Percentiles rank a stretch among this genome's conserved stretches.
These are phyloP conservation scores for Cicer cuneatum DNA, from an alignment of 306 rosid genomes.

Conservation along the genomic window DNA sequence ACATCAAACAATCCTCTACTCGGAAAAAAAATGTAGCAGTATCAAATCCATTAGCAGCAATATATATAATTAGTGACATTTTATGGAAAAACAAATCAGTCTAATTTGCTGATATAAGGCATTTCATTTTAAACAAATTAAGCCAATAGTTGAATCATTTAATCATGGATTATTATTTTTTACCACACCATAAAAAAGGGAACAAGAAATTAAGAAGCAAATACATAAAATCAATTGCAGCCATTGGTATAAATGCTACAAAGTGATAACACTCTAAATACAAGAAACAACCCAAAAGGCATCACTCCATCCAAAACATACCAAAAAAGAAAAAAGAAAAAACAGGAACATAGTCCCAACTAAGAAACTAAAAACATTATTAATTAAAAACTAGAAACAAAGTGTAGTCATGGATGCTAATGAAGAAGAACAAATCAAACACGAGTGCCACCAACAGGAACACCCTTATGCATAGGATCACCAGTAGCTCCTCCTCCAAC, in stretches of 20 bases:
- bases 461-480: conserved; percentile 68
- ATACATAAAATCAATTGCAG: conserved; percentile 32
- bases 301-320: not conserved
- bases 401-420: not conserved
- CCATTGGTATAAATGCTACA: conserved; percentile 34
- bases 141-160: not conserved
- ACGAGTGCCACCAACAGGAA: conserved; percentile 53
- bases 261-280: conserved; percentile 9
- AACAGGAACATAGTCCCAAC: not conserved
- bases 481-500: conserved; percentile 47
- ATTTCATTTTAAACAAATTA: no score
- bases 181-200: not conserved
- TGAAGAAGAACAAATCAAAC: conserved; percentile 15
- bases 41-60: no score
- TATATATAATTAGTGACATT: no score
- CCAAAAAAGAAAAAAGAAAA: not conserved
- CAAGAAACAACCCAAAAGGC: conserved; percentile 21
- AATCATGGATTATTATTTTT: not conserved
- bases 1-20: no score
- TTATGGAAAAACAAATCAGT: no score
- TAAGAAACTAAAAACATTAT: conserved; percentile 8
- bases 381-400: not conserved
- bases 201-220: not conserved
- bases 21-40: no score
- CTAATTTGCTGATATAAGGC: no score